Evolutionary conservation across 352 stramenopile species (phyloP), one percentile per base, ranked within the genome.

Genomic region (Thraustochytrium sp.): DNA sequence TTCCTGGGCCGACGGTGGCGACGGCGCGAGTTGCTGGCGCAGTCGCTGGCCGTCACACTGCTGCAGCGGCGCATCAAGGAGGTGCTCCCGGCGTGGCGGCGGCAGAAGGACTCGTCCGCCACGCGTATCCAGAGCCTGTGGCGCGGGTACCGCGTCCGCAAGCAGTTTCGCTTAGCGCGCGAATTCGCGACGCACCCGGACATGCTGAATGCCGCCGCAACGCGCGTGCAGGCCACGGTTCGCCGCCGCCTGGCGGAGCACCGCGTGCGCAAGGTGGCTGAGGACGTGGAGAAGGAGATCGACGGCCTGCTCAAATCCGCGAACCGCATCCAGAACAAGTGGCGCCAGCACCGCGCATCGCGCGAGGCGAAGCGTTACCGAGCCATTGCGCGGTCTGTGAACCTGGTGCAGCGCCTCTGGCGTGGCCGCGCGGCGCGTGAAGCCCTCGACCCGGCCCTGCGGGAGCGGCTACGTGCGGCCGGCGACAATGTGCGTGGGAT

Each of bases 41-140:
- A 80, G 31, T 75, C 68, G 8, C 38, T 80, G 31, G 68, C 68
- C 48, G 76, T 80, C 49, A 80, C 68, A 16, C 26, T 80, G 13
- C 49, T 80, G 46, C 68, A 80, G 31, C 48, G 38, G 5, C 34
- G 34, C 1, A 61, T 80, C 26, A 80, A 72, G 31, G 36, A 44
- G 21, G 53, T 64, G 4, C 23, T 80, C 13, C 68, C 68, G 26
- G 36, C 31, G n/a, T 80, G 68, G 68, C 68, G 68, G 18, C 34
- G 40, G 23, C 31, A 51, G 16, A 80, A 80, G 49, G 11, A n/a
- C n/a, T 21, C 5, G 8, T 5, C 68, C 3, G 68, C 68, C 9
- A 48, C 51, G 4, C 31, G 23, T 0, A 51, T 80, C n/a, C 68
- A 80, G 26, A 80, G 46, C 1, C 18, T 80, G 63, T 80, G 68